Base-by-base conservation (phyloP, 164 flowering plant species). In the Kingdonia uniflora region DNA sequence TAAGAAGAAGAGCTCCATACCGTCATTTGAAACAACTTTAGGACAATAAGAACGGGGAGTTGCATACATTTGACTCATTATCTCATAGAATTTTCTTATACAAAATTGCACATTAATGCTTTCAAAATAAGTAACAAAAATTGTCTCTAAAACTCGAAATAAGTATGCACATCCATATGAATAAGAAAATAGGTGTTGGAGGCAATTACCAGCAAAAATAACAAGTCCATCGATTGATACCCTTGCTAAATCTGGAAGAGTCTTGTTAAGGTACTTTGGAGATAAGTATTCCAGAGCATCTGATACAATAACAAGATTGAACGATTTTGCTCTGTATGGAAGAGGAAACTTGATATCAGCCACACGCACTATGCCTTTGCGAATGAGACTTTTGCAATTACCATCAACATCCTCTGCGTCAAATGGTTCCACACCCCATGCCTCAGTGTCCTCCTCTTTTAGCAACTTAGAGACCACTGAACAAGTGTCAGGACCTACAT, bases 401-500 rank as follows among this genome's bases (percentile, higher is more conserved):
- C 64, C 54, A 65, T 84, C 88, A 45, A 84, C 79, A 59, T 90
- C 97, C 69, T 90, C 95, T 1, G 82, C 61, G 46, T 86, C 97
- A 73, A 86, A 90, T 49, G 95, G 97, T 65, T 90, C 97, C 43
- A 90, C 72, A 24, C 97, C 97, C 90, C 92, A 90, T 13, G 84
- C 95, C 74, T 90, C 91, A 38, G 80, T 80, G 39, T 84, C 95
- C 42, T 80, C 94, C 64, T 84, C 95, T 68, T 80, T 80, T 49
- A 84, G 61, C 62, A 90, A 74, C 49, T 64, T 69, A 59, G 88
- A 79, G 51, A 87, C 85, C 22, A 90, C 83, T 20, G 87, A 75
- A 56, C 97, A 90, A 42, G 88, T 79, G 46, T 87, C 95, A 53
- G 97, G 95, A 26, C 97, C 97, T n/a, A 86, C 84, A 54, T 90